Evolutionary conservation across 2,329 filamentous ascomycete genomes (phyloP).

Genomic region (Aspergillus sp.): DNA sequence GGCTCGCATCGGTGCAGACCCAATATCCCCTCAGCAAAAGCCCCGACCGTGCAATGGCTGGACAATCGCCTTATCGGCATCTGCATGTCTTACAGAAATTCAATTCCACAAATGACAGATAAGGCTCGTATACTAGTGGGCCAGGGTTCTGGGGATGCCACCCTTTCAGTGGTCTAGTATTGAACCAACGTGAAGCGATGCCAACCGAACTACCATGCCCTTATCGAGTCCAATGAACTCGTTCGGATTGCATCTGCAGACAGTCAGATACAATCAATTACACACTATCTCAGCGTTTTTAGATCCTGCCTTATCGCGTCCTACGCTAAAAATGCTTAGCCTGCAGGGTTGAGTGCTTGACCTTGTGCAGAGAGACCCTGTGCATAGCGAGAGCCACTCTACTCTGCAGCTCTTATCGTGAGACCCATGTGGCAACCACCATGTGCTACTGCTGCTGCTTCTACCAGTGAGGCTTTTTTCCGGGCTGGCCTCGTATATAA

Average conservation of each 20-base stretch:
- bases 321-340: conserved; percentile 7
- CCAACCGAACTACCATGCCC: background rate
- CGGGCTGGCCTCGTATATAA: background rate
- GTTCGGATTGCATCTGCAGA: background rate
- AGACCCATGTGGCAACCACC: background rate
- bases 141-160: background rate
- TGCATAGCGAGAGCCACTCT: background rate
- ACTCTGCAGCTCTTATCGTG: background rate
- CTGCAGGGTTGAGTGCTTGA: background rate
- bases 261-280: background rate
- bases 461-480: too few relatives aligned
- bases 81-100: background rate
- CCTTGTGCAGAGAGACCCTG: background rate
- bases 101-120: background rate
- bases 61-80: background rate
- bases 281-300: background rate
- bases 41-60: background rate
- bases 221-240: background rate
- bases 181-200: background rate
- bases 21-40: background rate
- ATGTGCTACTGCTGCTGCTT: background rate
- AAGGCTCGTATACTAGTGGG: background rate
- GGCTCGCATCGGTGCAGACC: background rate
- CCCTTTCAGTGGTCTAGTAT: background rate
- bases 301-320: background rate